Evolutionary conservation across 2,329 filamentous ascomycete species (phyloP).

Genomic region (Claviceps fusiformis): DNA sequence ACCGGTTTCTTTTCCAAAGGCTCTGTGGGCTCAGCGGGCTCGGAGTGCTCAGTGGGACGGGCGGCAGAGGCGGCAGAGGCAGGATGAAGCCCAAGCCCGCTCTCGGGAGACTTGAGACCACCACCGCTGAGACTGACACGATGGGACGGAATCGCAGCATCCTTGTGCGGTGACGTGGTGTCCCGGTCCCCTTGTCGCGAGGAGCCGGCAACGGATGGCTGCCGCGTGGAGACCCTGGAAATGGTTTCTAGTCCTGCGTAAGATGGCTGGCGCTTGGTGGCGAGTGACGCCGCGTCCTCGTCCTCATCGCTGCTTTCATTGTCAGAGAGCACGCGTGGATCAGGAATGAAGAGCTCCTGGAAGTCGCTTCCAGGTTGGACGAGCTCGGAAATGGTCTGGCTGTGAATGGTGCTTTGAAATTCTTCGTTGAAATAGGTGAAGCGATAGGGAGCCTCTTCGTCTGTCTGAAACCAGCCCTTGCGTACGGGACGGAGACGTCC

Average conservation of each 20-base stretch:
- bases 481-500: constrained; percentile 73
- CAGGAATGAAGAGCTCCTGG: constrained; percentile 77
- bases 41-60: constrained; percentile 7
- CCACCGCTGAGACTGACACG: constrained; percentile 31
- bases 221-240: constrained; percentile 31
- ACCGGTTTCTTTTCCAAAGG: constrained; percentile 25
- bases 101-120: constrained; percentile 22
- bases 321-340: constrained; percentile 62
- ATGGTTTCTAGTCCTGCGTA: constrained; percentile 21
- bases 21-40: constrained; percentile 3
- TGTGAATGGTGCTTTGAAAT: constrained; percentile 90
- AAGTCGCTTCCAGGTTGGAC: constrained; percentile 77
- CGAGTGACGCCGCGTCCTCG: constrained; percentile 17
- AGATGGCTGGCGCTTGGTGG: constrained; percentile 12
- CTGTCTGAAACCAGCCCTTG: constrained; percentile 69
- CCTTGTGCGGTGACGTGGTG: constrained; percentile 16
- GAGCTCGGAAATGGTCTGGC: constrained; percentile 85
- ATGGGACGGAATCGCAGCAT: constrained; percentile 25
- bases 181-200: constrained; percentile 14
- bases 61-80: constrained; percentile 8
- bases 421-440: constrained; percentile 99
- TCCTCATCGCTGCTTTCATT: constrained; percentile 54
- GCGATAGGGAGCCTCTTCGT: constrained; percentile 82
- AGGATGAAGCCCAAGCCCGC: not conserved
- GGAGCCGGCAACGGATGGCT: constrained; percentile 26